Conservation (phyloP, 1,284 basidiomycete species). For the Malassezia equina region DNA sequence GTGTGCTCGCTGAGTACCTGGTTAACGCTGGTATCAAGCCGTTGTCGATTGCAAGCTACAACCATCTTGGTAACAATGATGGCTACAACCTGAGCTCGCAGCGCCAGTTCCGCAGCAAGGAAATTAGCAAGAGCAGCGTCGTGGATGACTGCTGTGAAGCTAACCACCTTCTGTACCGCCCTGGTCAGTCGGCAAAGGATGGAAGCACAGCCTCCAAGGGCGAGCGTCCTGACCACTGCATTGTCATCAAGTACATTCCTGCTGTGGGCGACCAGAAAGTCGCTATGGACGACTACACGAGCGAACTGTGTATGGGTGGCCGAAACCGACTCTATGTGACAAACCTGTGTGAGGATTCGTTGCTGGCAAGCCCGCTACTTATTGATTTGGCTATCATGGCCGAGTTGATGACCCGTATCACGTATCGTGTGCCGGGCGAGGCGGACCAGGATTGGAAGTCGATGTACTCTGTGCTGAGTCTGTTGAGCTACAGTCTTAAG, state of each 20-base stretch:
- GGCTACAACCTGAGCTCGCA: slow-evolving; percentile 82
- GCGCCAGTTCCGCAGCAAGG: slow-evolving; percentile 94
- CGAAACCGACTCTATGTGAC: slow-evolving; percentile 47
- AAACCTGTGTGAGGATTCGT: slow-evolving; percentile 61
- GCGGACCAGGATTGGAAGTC: slow-evolving; percentile 31
- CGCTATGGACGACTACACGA: slow-evolving; percentile 97
- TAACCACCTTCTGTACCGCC: slow-evolving; percentile 81
- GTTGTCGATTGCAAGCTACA: slow-evolving; percentile 89
- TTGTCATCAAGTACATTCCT: slow-evolving; percentile 59
- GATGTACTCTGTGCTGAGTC: slow-evolving; percentile 44
- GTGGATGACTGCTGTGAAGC: slow-evolving; percentile 65
- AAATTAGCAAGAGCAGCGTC: slow-evolving; percentile 74
- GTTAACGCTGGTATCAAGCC: slow-evolving; percentile 99
- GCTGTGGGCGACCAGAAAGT: slow-evolving; percentile 77
- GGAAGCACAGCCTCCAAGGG: slow-evolving; percentile 59
- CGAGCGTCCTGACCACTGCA: slow-evolving; percentile 92
- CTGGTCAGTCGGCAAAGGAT: slow-evolving; percentile 50
- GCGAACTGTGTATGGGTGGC: slow-evolving; percentile 62
- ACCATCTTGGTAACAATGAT: slow-evolving; percentile 98
- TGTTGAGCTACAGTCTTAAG: slow-evolving; percentile 58
- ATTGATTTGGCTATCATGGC: slow-evolving; percentile 86
- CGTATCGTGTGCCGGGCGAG: slow-evolving; percentile 53
- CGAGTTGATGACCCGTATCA: slow-evolving; percentile 84
- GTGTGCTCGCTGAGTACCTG: slow-evolving; percentile 90
- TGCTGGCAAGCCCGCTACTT: slow-evolving; percentile 89